phyloP scores from a whole-genome alignment of 768 basidiomycete species.

The Ramaria rubella region DNA sequence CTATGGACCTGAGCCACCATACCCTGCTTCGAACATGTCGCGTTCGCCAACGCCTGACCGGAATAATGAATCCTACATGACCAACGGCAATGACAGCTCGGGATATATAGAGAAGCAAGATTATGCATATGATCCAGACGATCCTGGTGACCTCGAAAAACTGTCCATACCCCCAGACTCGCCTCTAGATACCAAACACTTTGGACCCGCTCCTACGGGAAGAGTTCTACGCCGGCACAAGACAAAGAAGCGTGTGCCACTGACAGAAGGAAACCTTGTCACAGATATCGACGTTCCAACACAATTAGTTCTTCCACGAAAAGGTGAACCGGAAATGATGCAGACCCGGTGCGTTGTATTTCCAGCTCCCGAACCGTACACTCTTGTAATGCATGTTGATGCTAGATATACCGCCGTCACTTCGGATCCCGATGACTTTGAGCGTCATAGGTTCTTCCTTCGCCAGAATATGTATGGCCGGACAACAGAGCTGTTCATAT shows the following conservation, averaged over 20 bases:
- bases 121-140: not conserved
- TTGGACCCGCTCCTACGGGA: constrained; percentile 80
- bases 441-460: constrained; percentile 74
- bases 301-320: constrained; percentile 68
- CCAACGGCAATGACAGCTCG: not conserved
- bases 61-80: not conserved
- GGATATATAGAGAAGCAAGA: not conserved
- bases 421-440: constrained; percentile 90
- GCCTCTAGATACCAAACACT: constrained; percentile 57
- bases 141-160: constrained; percentile 1
- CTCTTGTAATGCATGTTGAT: not conserved
- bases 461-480: constrained; percentile 76
- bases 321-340: constrained; percentile 65
- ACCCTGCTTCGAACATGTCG: not conserved
- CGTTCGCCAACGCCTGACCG: constrained; percentile 6
- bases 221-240: constrained; percentile 68
- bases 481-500: constrained; percentile 86
- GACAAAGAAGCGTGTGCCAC: constrained; percentile 70
- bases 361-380: constrained; percentile 9
- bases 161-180: not conserved
- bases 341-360: constrained; percentile 48
- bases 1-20: not conserved
- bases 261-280: constrained; percentile 86
- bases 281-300: constrained; percentile 80
- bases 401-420: constrained; percentile 70